Base-by-base conservation (phyloP, 2,329 filamentous ascomycete genomes). In the Alternaria postmessia region DNA sequence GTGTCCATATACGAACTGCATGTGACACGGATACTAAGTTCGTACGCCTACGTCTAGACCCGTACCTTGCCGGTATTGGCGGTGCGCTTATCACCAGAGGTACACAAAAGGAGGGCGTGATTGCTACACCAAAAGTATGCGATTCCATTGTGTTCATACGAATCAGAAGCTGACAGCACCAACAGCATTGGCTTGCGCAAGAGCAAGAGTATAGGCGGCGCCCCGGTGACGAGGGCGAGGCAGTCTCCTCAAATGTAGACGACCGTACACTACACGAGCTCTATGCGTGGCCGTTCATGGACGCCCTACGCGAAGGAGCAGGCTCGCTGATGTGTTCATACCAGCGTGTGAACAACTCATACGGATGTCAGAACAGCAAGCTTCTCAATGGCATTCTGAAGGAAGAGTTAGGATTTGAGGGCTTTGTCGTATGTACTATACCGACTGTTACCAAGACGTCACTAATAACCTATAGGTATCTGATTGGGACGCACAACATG, bases 231-330 rank as follows among this genome's bases (percentile, higher is more conserved):
- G 82, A 79, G 61, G 76, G 84, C 80, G 85, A 88, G 63, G 83
- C 87, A 2, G 79, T 85, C 5, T 88, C 85, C 0, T 83, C 87
- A 22, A 89, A 89, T 65, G 79, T 89, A 2, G 88, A 90, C 59
- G 89, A 91, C 68, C 83, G 85, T 57, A 87, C 88, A 0, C 77
- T 90, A 24, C 87, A 89, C 63, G 88, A 91, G 71, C 79, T 87
- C n/a, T 91, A 91, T 53, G 81, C 87, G 2, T 90, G 86, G 82
- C 88, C 88, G 0, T 91, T 90, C 60, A 83, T 86, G 70, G 85
- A 90, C 58, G 83, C 85, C 0, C 74, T 90, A 2, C 81, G 77
- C 22, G 86, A 86, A 11, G 87, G 87, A 2, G 84, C 83, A 0
- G 86, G 79, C 0, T 86, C 83, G 0, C 75, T 89, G 26, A 90